Base-by-base conservation (phyloP, 2,329 filamentous ascomycete species). In the Phaeoacremonium minimum region DNA sequence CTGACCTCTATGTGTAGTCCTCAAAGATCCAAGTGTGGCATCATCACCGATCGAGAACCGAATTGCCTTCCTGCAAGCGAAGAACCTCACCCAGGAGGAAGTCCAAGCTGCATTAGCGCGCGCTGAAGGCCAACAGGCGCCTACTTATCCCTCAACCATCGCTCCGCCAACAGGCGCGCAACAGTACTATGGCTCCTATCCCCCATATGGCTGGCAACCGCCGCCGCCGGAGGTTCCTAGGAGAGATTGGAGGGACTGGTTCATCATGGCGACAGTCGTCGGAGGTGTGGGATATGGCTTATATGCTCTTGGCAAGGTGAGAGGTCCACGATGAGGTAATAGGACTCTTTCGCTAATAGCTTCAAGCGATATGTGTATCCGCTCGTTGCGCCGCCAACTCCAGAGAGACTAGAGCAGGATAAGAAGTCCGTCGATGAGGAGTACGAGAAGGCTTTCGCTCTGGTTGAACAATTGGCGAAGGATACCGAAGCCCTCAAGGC, bases 201-300 rank as follows among this genome's bases (percentile, higher is more conserved):
- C 59, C 15, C 63, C 64, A 2, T 69, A 71, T 40, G 66, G 71
- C 47, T 82, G 77, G 77, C 77, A 78, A 51, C 69, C 69, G 18
- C 66, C 62, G 18, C 61, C 71, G 7, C 69, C 76, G 4, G 69
- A 75, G 37, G 64, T 80, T 3, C 89, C 89, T 4, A 83, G 80
- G 56, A 75, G 93, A 54, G 93, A 98, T 64, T 98, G 93, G 93
- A 78, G 94, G 43, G 93, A 98, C 58, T 97, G 89, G 86, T 98
- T 98, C 64, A 97, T 98, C 62, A 95, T 97, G 88, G 93, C 93
- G 7, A 98, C 93, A 0, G 87, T 97, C 11, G 84, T 94, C 44
- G 85, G 89, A 39, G 88, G 90, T 33, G 83, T 96, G 15, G 77
- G 88, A 28, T 97, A 96, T 54, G 91, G 90, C 1, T 64, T 95